phyloP scores from a whole-genome alignment of 2,329 filamentous ascomycete genomes.

The Cercospora canescens region DNA sequence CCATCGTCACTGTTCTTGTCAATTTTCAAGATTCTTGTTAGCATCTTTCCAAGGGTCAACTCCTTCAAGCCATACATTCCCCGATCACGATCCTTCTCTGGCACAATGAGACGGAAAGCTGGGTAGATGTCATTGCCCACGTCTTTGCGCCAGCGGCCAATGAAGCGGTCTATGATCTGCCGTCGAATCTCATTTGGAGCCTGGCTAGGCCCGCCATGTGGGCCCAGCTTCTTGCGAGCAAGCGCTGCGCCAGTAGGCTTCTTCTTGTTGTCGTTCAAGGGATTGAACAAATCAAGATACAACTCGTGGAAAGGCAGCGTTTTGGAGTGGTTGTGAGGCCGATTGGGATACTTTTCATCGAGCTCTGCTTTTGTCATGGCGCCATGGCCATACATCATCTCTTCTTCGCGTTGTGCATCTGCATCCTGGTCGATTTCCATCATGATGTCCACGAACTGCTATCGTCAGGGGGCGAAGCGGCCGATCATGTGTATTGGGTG shows the following conservation, averaged over 20 bases:
- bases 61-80: slow-evolving; percentile 95
- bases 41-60: slow-evolving; percentile 80
- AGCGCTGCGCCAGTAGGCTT: slow-evolving; percentile 58
- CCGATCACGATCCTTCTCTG: slow-evolving; percentile 88
- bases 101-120: slow-evolving; percentile 84
- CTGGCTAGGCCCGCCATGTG: slow-evolving; percentile 48
- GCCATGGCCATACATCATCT: slow-evolving; percentile 51
- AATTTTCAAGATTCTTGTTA: slow-evolving; percentile 93
- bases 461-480: not conserved
- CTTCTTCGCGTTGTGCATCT: slow-evolving; percentile 48
- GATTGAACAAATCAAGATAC: slow-evolving; percentile 77
- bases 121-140: slow-evolving; percentile 94
- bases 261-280: slow-evolving; percentile 75
- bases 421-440: slow-evolving; percentile 38
- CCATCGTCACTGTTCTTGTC: slow-evolving; percentile 88
- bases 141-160: slow-evolving; percentile 80
- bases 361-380: slow-evolving; percentile 48
- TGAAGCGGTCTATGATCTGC: slow-evolving; percentile 81
- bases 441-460: slow-evolving; percentile 24
- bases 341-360: slow-evolving; percentile 68
- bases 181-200: slow-evolving; percentile 74
- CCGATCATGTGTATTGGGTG: not conserved
- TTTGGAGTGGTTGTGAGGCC: slow-evolving; percentile 75
- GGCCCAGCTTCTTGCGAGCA: slow-evolving; percentile 59
- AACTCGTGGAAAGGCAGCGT: slow-evolving; percentile 83